Percentiles rank a stretch among this genome's conserved stretches.
phyloP scores from a whole-genome alignment of 1,139 yeast genomes.

The Geotrichum reessii region DNA sequence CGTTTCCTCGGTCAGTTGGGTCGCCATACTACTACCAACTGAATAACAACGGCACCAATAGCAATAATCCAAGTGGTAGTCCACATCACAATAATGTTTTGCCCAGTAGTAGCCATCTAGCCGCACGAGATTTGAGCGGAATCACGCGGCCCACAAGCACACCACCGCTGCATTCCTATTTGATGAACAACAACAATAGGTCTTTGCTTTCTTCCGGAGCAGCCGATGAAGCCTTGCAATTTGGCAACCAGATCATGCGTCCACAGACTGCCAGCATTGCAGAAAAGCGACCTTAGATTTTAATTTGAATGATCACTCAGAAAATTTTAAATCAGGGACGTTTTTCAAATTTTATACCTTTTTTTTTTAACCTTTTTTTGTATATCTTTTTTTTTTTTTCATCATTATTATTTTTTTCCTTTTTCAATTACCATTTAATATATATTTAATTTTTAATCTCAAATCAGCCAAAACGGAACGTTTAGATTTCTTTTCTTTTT shows the following conservation, averaged over 20 bases:
- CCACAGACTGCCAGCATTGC: constrained; percentile 16
- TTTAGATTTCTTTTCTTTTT: no score
- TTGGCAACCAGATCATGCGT: constrained; percentile 14
- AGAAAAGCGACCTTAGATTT: constrained; percentile 7
- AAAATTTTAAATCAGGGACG: background rate
- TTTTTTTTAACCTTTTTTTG: background rate
- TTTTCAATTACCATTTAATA: background rate
- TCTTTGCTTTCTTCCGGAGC: background rate
- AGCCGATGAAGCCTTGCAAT: constrained; percentile 4
- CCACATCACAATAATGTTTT: background rate
- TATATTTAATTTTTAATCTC: background rate
- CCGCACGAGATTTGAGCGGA: background rate
- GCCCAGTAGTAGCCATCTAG: background rate
- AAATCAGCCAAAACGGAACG: background rate
- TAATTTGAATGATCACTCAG: background rate
- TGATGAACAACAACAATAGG: constrained; percentile 2
- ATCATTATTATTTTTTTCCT: background rate
- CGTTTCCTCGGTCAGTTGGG: constrained; percentile 10
- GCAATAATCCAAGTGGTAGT: background rate
- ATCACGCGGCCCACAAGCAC: constrained; percentile 16
- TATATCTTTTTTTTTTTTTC: background rate
- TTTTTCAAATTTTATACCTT: background rate
- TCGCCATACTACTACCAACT: constrained; percentile 4
- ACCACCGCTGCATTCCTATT: constrained; percentile 15
- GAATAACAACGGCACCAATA: background rate